These are phyloP conservation scores for Heritiera littoralis DNA, from an alignment of 345 rosid species.

Conservation along the genomic window DNA sequence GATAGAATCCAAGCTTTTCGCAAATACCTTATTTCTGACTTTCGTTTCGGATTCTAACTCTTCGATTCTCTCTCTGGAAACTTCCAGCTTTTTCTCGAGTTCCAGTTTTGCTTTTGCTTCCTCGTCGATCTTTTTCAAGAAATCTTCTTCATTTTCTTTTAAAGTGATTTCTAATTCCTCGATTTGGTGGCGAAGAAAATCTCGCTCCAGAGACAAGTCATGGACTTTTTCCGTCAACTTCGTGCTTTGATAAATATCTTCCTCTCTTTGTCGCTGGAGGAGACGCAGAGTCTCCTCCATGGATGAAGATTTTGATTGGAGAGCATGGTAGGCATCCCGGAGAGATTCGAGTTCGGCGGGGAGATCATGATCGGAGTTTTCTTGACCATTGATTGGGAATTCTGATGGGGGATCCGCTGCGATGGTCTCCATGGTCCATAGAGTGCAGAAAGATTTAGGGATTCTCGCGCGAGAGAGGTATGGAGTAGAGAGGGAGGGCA, in stretches of 20 bases:
- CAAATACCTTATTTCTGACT: constrained; percentile 30
- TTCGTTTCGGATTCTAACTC: constrained; percentile 45
- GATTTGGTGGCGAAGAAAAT: constrained; percentile 35
- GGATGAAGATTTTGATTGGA: constrained; percentile 32
- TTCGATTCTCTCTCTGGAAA: constrained; percentile 35
- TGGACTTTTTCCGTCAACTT: constrained; percentile 29
- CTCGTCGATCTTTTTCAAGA: constrained; percentile 31
- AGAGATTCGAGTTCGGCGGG: constrained; percentile 42
- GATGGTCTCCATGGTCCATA: constrained; percentile 50
- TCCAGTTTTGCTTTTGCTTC: constrained; percentile 36
- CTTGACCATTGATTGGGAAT: constrained; percentile 26
- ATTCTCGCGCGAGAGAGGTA: constrained; percentile 3
- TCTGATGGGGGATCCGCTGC: constrained; percentile 18
- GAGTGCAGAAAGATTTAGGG: constrained; percentile 19
- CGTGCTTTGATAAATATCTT: constrained; percentile 27
- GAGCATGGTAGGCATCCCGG: constrained; percentile 31
- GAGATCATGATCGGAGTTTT: constrained; percentile 29
- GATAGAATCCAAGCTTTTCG: constrained; percentile 32
- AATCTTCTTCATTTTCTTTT: constrained; percentile 36
- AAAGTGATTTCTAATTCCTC: constrained; percentile 34
- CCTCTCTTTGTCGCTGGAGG: constrained; percentile 46
- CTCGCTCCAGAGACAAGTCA: constrained; percentile 46
- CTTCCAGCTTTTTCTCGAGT: constrained; percentile 39
- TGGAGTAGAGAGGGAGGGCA: background rate
- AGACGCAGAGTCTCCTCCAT: constrained; percentile 37